These are phyloP conservation scores for Penicillium bialowiezense DNA, from an alignment of 495 filamentous ascomycete genomes.

Conservation along the genomic window DNA sequence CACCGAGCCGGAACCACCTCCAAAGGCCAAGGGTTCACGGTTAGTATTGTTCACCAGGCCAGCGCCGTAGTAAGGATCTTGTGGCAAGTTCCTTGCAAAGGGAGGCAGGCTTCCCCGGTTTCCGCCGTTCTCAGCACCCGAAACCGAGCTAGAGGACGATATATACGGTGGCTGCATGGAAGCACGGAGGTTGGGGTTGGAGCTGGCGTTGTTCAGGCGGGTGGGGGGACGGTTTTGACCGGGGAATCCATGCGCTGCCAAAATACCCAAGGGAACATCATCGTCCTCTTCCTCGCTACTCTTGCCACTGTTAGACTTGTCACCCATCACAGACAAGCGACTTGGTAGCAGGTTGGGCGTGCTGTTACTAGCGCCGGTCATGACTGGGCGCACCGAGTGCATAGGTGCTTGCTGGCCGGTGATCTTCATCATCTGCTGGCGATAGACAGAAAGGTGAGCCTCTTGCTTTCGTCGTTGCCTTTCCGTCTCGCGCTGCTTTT, in stretches of 20 bases:
- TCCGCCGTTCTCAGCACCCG: slow-evolving; percentile 39
- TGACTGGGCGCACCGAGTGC: slow-evolving; percentile 36
- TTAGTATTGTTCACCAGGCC: slow-evolving; percentile 70
- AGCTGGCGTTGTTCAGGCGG: slow-evolving; percentile 61
- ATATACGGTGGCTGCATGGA: slow-evolving; percentile 35
- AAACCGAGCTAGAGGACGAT: slow-evolving; percentile 41
- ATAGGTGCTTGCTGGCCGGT: slow-evolving; percentile 67
- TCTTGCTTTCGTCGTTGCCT: slow-evolving; percentile 85
- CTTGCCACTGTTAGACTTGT: slow-evolving; percentile 43
- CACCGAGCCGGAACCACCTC: slow-evolving; percentile 54
- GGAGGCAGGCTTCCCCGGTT: slow-evolving; percentile 60
- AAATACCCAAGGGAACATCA: slow-evolving; percentile 81
- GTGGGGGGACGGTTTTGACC: slow-evolving; percentile 76
- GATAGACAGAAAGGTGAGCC: slow-evolving; percentile 84
- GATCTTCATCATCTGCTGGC: slow-evolving; percentile 97
- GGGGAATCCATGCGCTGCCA: slow-evolving; percentile 91
- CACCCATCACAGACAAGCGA: slow-evolving; percentile 30
- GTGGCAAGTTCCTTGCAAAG: slow-evolving; percentile 83
- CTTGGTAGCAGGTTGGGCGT: slow-evolving; percentile 38
- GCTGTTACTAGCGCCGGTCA: slow-evolving; percentile 42
- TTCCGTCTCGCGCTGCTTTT: slow-evolving; percentile 67
- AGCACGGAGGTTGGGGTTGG: slow-evolving; percentile 50
- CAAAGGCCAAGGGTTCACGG: slow-evolving; percentile 73
- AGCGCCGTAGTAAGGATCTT: slow-evolving; percentile 86
- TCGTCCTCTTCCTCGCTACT: slow-evolving; percentile 74